Evolutionary conservation across 139 green algal genomes (phyloP).

Genomic region (Haematococcus lacustris): DNA sequence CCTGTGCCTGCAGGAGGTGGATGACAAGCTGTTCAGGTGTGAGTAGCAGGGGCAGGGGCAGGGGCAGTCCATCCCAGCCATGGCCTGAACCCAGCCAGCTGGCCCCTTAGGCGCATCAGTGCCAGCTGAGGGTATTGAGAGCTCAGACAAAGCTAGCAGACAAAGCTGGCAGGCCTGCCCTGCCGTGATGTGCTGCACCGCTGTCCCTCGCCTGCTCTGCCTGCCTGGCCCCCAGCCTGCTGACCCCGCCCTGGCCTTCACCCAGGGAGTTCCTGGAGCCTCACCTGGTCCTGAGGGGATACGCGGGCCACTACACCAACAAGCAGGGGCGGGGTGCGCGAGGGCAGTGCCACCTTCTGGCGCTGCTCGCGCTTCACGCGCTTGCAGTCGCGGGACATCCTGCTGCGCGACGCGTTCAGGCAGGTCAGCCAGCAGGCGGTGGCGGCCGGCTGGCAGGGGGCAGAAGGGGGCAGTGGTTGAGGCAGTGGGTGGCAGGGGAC

Average conservation of each 20-base stretch:
- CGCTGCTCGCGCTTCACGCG: slow-evolving; percentile 26
- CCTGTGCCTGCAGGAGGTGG: slow-evolving; percentile 6
- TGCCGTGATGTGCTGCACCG: too few species aligned
- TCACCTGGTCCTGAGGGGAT: slow-evolving; percentile 31
- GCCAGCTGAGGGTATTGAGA: too few species aligned
- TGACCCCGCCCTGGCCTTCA: too few species aligned
- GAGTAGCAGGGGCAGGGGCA: too few species aligned
- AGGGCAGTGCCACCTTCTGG: slow-evolving; percentile 65
- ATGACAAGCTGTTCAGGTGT: too few species aligned
- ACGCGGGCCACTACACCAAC: slow-evolving; percentile 64
- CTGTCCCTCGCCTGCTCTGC: too few species aligned
- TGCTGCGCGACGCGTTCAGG: slow-evolving; percentile 40
- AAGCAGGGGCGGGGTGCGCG: slow-evolving; percentile 64
- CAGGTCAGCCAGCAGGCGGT: neutral
- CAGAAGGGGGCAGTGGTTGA: neutral
- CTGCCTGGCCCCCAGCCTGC: too few species aligned
- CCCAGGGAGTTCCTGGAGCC: slow-evolving; percentile 44
- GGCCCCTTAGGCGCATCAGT: too few species aligned
- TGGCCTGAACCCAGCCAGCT: too few species aligned
- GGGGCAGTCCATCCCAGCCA: too few species aligned
- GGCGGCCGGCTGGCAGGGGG: neutral
- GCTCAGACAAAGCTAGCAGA: too few species aligned
- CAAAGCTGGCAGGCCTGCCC: too few species aligned
- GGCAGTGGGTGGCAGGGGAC: neutral
- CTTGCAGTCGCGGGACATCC: slow-evolving; percentile 33